Evolutionary conservation across 345 rosid genomes (phyloP).

Genomic region (Linum trigynum): DNA sequence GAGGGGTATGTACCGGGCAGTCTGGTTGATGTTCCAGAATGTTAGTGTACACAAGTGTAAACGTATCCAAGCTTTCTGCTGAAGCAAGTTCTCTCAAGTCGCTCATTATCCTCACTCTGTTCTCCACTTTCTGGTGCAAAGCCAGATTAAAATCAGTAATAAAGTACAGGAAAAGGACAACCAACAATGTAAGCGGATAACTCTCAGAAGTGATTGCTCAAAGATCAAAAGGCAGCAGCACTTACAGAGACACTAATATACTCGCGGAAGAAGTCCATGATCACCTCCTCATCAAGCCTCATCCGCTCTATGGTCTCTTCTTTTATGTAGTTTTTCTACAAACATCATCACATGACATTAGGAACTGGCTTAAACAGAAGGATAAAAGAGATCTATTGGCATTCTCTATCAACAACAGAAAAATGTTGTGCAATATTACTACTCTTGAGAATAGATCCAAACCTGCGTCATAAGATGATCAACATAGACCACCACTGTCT

Average conservation of each 20-base stretch:
- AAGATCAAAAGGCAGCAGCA: conserved; percentile 12
- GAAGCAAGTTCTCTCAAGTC: conserved; percentile 98
- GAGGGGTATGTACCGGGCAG: conserved; percentile 59
- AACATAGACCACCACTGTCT: conserved; percentile 71
- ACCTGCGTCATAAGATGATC: conserved; percentile 94
- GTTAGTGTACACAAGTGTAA: conserved; percentile 85
- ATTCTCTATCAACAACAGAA: conserved; percentile 6
- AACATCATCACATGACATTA: conserved; percentile 17
- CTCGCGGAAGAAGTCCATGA: conserved; percentile 93
- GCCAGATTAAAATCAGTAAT: conserved; percentile 7
- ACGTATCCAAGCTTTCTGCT: conserved; percentile 91
- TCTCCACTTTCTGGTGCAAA: conserved; percentile 75
- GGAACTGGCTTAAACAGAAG: not conserved
- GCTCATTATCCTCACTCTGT: conserved; percentile 73
- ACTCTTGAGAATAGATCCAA: not conserved
- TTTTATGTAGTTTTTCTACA: conserved; percentile 78
- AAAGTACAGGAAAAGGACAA: conserved; percentile 1
- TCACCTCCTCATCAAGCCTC: conserved; percentile 94
- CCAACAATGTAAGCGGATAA: not conserved
- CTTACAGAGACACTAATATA: conserved; percentile 82
- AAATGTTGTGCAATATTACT: not conserved
- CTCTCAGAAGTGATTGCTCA: not conserved
- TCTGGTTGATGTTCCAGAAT: conserved; percentile 97
- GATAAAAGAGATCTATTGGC: not conserved
- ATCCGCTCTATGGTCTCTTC: conserved; percentile 95